Percentiles rank a stretch among this genome's conserved stretches.
phyloP scores from a whole-genome alignment of 768 basidiomycete species.

The Trametopsis cervina region DNA sequence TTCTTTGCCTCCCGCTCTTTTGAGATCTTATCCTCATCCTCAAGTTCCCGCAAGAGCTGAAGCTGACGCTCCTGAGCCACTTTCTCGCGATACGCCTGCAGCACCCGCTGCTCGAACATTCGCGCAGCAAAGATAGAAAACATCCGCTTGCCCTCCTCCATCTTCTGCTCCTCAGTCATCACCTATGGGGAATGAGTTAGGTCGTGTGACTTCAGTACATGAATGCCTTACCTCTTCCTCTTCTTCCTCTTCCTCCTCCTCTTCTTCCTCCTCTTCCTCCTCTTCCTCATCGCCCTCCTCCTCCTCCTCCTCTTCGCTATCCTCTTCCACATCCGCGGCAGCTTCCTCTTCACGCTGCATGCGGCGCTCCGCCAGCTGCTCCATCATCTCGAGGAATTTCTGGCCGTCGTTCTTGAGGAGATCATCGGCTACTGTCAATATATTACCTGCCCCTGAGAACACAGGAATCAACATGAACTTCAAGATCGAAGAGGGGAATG shows the following conservation, averaged over 20 bases:
- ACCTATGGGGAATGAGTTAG: constrained; percentile 32
- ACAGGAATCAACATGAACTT: constrained; percentile 11
- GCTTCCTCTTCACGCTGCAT: constrained; percentile 84
- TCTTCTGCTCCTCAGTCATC: constrained; percentile 95
- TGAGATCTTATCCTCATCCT: constrained; percentile 85
- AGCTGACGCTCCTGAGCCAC: constrained; percentile 94
- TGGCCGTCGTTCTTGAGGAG: constrained; percentile 97
- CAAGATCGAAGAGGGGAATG: constrained; percentile 10
- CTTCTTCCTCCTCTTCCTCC: constrained; percentile 45
- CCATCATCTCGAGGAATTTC: constrained; percentile 99
- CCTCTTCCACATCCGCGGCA: constrained; percentile 36
- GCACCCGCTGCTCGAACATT: constrained; percentile 98
- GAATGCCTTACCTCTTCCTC: constrained; percentile 30
- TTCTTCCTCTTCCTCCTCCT: constrained; percentile 43
- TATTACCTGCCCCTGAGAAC: constrained; percentile 73
- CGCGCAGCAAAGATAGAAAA: constrained; percentile 99
- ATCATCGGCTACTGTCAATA: constrained; percentile 97
- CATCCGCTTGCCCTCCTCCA: constrained; percentile 99
- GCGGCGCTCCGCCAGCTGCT: constrained; percentile 90
- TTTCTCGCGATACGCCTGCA: constrained; percentile 93
- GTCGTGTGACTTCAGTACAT: background rate
- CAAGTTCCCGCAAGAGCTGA: constrained; percentile 89
- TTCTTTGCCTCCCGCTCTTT: constrained; percentile 89
- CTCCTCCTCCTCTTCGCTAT: constrained; percentile 43
- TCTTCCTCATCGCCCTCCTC: constrained; percentile 44